phyloP scores from a whole-genome alignment of 1,284 basidiomycete species.

The Schizopora paradoxa region DNA sequence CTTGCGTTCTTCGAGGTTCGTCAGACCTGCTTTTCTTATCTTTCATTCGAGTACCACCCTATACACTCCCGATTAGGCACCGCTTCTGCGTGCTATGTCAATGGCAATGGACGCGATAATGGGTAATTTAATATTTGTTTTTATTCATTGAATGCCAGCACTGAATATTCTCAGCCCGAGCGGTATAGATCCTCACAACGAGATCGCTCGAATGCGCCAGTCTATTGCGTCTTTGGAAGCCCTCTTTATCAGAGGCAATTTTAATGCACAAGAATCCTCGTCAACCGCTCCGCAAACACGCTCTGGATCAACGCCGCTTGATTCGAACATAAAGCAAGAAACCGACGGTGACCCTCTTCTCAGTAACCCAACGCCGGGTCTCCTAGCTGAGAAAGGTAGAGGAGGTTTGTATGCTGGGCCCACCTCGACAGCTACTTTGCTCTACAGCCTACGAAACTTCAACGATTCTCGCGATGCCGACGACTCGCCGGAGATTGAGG shows the following conservation, averaged over 20 bases:
- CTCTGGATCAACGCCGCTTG: conserved; percentile 26
- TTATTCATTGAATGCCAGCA: conserved; percentile 15
- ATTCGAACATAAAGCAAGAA: conserved; percentile 47
- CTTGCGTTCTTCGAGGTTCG: conserved; percentile 70
- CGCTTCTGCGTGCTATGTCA: conserved; percentile 70
- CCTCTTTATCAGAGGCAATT: conserved; percentile 47
- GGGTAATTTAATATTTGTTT: conserved; percentile 25
- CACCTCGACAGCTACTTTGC: conserved; percentile 63
- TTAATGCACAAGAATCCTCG: conserved; percentile 31
- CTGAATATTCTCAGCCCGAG: conserved; percentile 32
- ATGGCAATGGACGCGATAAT: conserved; percentile 48
- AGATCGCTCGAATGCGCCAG: conserved; percentile 68
- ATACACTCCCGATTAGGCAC: conserved; percentile 43
- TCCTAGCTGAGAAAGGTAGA: conserved; percentile 55
- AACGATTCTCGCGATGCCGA: conserved; percentile 37
- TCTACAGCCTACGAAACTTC: conserved; percentile 48
- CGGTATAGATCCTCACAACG: conserved; percentile 62
- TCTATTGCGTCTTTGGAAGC: conserved; percentile 68
- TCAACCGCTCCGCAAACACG: conserved; percentile 32
- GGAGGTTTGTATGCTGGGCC: conserved; percentile 69
- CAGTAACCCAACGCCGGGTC: conserved; percentile 53
- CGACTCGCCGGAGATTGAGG: conserved; percentile 10
- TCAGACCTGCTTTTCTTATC: not conserved
- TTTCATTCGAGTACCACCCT: conserved; percentile 1
- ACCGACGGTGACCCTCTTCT: conserved; percentile 39